These are phyloP conservation scores for Urtica urens DNA, from an alignment of 306 rosid genomes.

Conservation along the genomic window DNA sequence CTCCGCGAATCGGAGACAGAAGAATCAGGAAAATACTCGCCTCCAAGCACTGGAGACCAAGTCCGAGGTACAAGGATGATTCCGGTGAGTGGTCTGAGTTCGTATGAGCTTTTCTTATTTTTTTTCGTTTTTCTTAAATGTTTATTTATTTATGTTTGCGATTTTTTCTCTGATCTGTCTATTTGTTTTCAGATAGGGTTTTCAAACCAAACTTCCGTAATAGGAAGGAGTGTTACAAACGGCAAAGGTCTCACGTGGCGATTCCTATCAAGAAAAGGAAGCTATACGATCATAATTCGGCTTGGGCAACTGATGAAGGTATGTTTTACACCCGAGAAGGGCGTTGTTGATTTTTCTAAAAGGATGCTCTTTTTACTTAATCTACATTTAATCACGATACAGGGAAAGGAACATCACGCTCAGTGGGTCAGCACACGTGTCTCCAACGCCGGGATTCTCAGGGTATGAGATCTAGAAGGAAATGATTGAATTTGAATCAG, in stretches of 20 bases:
- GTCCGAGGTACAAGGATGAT: conserved; percentile 41
- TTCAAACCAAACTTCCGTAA: conserved; percentile 34
- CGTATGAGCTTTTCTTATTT: no score
- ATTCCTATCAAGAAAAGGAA: conserved; percentile 90
- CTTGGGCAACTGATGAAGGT: conserved; percentile 35
- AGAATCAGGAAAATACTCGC: conserved; percentile 59
- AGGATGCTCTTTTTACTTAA: conserved; percentile 10
- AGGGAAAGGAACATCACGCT: conserved; percentile 41
- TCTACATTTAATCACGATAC: conserved; percentile 15
- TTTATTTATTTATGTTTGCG: conserved; percentile 8
- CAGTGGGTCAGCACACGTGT: conserved; percentile 29
- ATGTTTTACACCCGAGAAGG: conserved; percentile 31
- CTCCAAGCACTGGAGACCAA: conserved; percentile 56
- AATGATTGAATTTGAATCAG: conserved; percentile 20
- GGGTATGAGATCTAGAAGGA: conserved; percentile 43
- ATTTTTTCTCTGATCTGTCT: conserved; percentile 16
- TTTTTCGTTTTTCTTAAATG: conserved; percentile 1
- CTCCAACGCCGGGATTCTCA: conserved; percentile 60
- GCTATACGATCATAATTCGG: conserved; percentile 33
- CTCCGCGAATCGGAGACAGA: conserved; percentile 39
- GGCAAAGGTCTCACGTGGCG: conserved; percentile 64
- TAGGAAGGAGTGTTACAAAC: conserved; percentile 46
- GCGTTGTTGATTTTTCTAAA: conserved; percentile 26
- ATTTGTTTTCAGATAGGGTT: conserved; percentile 42
- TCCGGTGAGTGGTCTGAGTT: conserved; percentile 46